Conservation (phyloP, 768 basidiomycete species). For the Suillus discolor region DNA sequence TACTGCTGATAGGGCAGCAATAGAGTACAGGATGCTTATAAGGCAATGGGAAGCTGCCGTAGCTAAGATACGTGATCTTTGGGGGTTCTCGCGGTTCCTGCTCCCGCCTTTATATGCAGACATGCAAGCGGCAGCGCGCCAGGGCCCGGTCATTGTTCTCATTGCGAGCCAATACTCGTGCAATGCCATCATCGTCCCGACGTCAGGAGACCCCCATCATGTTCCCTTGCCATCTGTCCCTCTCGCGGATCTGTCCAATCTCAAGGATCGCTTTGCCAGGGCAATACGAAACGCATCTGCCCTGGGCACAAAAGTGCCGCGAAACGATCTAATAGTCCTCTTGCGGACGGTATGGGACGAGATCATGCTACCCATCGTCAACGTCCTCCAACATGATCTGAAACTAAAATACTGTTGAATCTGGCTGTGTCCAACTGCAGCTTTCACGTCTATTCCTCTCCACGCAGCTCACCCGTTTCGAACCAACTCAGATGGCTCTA, state of each 20-base stretch:
- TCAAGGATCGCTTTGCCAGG: constrained; percentile 9
- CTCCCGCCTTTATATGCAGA: neutral
- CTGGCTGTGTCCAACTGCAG: neutral
- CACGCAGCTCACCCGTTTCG: neutral
- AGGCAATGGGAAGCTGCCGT: neutral
- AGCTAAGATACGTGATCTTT: neutral
- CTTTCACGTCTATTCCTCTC: neutral
- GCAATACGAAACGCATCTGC: constrained; percentile 6
- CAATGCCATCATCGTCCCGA: neutral
- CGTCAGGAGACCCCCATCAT: neutral
- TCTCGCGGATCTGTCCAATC: constrained; percentile 4
- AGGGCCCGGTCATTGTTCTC: neutral
- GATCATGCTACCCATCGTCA: neutral
- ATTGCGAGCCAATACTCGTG: neutral
- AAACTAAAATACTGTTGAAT: neutral
- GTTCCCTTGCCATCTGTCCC: neutral
- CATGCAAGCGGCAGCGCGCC: neutral
- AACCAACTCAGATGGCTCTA: neutral
- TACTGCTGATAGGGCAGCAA: neutral
- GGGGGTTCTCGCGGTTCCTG: neutral
- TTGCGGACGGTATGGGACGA: neutral
- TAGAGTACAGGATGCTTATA: neutral
- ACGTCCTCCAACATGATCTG: neutral
- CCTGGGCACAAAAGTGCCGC: no score
- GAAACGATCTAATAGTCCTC: neutral